Evolutionary conservation across 148 eudicot species (phyloP).

Genomic region (Rhododendron ovatum): DNA sequence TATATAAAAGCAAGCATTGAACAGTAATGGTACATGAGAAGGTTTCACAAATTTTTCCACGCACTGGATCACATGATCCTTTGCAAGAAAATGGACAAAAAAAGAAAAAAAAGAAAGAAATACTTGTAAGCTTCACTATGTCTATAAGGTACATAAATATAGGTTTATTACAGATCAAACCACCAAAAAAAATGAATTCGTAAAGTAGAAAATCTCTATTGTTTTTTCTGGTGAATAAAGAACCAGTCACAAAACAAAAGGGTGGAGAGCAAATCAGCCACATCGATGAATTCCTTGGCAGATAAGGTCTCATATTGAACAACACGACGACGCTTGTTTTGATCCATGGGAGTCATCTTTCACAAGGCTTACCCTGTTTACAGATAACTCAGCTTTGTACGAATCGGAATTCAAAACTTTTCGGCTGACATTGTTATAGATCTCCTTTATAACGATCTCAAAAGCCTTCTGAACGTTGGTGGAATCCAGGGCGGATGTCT

Average conservation of each 20-base stretch:
- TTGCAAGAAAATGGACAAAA: background rate
- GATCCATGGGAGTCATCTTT: slow-evolving; percentile 29
- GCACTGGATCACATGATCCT: background rate
- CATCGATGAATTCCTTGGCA: background rate
- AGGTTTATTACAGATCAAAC: slow-evolving; percentile 1
- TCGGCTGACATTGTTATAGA: slow-evolving; percentile 52
- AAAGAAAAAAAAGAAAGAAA: background rate
- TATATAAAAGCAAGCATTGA: background rate
- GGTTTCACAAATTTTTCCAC: background rate
- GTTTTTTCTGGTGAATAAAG: background rate
- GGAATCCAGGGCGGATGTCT: slow-evolving; percentile 72
- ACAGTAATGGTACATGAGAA: background rate
- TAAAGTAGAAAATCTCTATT: background rate
- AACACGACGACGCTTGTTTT: slow-evolving; percentile 40
- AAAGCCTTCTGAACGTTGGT: slow-evolving; percentile 62
- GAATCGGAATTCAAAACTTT: slow-evolving; percentile 63
- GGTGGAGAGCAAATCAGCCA: background rate
- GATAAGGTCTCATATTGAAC: slow-evolving; percentile 27
- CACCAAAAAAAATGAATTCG: background rate
- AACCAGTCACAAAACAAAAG: background rate
- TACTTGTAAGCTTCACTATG: background rate
- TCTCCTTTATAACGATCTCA: slow-evolving; percentile 58
- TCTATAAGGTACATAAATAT: background rate
- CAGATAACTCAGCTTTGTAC: slow-evolving; percentile 58
- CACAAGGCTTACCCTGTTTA: slow-evolving; percentile 61